Base-by-base conservation (phyloP, 495 filamentous ascomycete species). In the Apiosordaria backusii region DNA sequence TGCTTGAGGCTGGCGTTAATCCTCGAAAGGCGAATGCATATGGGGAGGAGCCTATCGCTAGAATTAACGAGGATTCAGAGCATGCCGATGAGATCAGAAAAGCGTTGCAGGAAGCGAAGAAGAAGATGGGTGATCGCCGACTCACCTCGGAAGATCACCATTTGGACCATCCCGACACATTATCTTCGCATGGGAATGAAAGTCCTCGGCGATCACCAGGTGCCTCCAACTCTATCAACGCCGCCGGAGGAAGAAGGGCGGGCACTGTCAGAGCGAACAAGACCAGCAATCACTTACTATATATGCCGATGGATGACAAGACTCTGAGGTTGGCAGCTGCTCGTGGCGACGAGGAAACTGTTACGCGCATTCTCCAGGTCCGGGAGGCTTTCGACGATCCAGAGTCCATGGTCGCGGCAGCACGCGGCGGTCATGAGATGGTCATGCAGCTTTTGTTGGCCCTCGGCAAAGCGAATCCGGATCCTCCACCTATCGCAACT, bases 351-450 rank as follows among this genome's bases (percentile, higher is more conserved):
- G 85, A 90, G 58, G 86, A 85, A 60, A 90, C 89, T 16, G 92
- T 95, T 57, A 88, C 85, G 26, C 87, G 88, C 69, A 90, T 97
- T 62, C 78, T 97, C 53, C 90, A 91, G 72, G 90, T 93, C 53
- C 87, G 89, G 67, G 90, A 84, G 26, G 75, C 73, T 23, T 82
- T 81, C 57, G 80, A 92, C 21, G 92, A 97, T 74, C 86, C 90
- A 4, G 92, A 92, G 57, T 90, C 91, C 54, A 85, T 97, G 71
- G 90, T 96, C 60, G 91, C 90, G 62, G 96, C 95, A 7, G 93
- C 94, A n/a, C 89, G 90, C 71, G 95, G 92, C 55, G 94, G 94
- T 2, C 94, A 99, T 71, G 88, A 90, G 65, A 87, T 92, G 40
- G 90, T 96, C 16, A 83, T 98, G 55, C 90, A 91, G 72, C 82